Percentiles rank a stretch among this genome's conserved stretches.
These are phyloP conservation scores for Candida suzukii DNA, from an alignment of 805 yeast species.

Conservation along the genomic window DNA sequence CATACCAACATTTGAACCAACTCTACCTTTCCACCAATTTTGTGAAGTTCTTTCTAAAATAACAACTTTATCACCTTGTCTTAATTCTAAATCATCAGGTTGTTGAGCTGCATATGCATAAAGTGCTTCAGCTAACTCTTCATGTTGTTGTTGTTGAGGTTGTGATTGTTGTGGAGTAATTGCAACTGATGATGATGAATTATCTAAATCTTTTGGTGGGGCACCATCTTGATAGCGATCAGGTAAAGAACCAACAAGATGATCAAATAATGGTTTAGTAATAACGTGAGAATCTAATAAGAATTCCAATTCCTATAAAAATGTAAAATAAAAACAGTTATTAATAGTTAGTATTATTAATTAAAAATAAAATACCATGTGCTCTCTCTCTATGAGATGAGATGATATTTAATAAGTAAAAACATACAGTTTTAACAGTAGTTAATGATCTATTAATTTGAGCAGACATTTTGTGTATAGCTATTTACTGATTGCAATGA, in stretches of 20 bases:
- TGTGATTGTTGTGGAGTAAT: conserved; percentile 22
- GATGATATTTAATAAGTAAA: neutral
- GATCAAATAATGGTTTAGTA: conserved; percentile 44
- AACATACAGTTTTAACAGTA: conserved; percentile 48
- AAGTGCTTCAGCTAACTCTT: conserved; percentile 53
- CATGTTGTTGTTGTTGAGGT: conserved; percentile 4
- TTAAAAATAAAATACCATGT: too few species aligned
- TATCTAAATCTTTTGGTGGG: conserved; percentile 35
- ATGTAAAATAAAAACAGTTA: neutral
- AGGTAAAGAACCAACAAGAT: conserved; percentile 49
- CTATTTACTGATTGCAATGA: neutral
- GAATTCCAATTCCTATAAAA: conserved; percentile 61
- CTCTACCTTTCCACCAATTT: conserved; percentile 89
- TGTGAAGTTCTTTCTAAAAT: conserved; percentile 67
- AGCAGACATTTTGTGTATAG: conserved; percentile 34
- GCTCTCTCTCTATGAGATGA: neutral
- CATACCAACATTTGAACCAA: conserved; percentile 59
- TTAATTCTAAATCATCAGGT: conserved; percentile 61
- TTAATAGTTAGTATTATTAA: too few species aligned
- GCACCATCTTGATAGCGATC: conserved; percentile 44
- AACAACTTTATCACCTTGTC: conserved; percentile 60
- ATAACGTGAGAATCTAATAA: conserved; percentile 69
- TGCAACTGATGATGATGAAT: too few species aligned
- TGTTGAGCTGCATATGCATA: conserved; percentile 74
- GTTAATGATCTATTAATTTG: conserved; percentile 73